Conservation (phyloP, 208 protist genomes). For the Leishmania major region DNA sequence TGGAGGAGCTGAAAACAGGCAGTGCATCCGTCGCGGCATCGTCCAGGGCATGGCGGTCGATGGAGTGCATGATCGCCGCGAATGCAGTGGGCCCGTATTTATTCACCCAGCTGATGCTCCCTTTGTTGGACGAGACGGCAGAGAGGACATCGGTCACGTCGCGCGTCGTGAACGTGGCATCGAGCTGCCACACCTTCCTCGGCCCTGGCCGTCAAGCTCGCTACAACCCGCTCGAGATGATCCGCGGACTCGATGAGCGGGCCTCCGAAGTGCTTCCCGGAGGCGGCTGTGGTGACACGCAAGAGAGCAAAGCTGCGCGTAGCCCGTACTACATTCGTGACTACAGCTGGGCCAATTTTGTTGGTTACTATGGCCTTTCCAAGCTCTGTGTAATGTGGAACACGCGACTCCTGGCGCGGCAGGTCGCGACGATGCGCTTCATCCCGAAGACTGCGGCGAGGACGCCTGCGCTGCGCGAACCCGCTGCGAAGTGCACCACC, state of each 20-base stretch:
- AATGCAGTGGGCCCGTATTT: conserved; percentile 84
- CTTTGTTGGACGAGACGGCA: conserved; percentile 64
- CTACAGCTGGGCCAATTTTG: conserved; percentile 66
- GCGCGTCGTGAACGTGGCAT: conserved; percentile 87
- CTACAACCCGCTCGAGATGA: conserved; percentile 64
- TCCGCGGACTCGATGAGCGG: conserved; percentile 44
- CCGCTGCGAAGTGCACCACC: not conserved
- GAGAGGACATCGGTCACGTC: conserved; percentile 58
- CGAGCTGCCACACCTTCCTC: conserved; percentile 85
- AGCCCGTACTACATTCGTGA: conserved; percentile 35
- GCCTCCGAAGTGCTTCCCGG: conserved; percentile 17
- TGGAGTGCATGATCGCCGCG: conserved; percentile 83
- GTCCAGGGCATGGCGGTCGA: conserved; percentile 29
- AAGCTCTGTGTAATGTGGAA: conserved; percentile 90
- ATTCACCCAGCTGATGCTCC: conserved; percentile 76
- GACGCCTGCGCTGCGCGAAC: not conserved
- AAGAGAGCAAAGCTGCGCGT: not conserved
- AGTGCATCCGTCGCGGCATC: conserved; percentile 15
- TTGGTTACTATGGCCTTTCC: conserved; percentile 86
- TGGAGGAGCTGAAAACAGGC: conserved; percentile 18
- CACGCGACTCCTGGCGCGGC: conserved; percentile 63
- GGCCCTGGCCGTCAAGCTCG: conserved; percentile 28
- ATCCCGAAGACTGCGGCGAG: conserved; percentile 6
- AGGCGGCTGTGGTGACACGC: not conserved
- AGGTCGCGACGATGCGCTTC: conserved; percentile 45